Conservation (phyloP, 2,329 filamentous ascomycete genomes). For the Scedosporium apiospermum region DNA sequence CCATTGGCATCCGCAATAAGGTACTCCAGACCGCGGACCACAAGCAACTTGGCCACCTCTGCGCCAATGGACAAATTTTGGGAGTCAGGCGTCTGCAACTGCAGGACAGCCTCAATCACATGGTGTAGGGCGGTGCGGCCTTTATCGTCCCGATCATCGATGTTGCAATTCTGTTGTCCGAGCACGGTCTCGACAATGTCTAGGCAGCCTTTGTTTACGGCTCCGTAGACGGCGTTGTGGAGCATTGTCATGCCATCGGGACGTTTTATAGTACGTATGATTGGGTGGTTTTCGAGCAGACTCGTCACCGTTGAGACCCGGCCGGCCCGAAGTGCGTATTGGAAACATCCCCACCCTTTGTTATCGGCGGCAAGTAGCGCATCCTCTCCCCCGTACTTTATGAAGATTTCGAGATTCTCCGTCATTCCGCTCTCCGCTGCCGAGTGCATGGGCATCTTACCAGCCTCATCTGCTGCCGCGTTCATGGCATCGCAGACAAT, state of each 20-base stretch:
- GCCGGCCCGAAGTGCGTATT: not conserved
- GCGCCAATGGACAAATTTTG: not conserved
- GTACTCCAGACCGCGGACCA: not conserved
- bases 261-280: not conserved
- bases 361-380: not conserved
- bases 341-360: not conserved
- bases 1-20: not conserved
- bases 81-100: not conserved
- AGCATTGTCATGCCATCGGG: not conserved
- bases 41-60: not conserved
- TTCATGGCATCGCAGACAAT: not conserved
- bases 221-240: not conserved
- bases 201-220: not conserved
- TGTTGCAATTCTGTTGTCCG: not conserved
- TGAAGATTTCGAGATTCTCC: not conserved
- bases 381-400: not conserved
- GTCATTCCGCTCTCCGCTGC: not conserved
- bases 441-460: not conserved
- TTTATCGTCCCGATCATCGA: not conserved
- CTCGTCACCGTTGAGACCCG: not conserved
- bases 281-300: not conserved
- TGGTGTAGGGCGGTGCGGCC: not conserved
- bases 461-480: not conserved
- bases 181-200: not conserved
- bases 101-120: not conserved